Evolutionary conservation across 2,329 filamentous ascomycete species (phyloP).

Genomic region (Orbilia blumenaviensis): DNA sequence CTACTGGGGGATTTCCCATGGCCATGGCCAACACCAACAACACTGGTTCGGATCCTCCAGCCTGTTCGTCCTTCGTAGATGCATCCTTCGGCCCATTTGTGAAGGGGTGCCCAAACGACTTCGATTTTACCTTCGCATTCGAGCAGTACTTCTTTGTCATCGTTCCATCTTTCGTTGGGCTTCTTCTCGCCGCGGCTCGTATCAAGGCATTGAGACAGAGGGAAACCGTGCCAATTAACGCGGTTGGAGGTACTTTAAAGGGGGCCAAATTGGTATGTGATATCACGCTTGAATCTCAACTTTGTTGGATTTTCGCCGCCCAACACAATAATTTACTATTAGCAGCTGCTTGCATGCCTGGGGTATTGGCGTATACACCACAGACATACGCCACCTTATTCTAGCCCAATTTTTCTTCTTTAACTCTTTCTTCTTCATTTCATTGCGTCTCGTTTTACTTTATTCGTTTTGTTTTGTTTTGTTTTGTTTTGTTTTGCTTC

Average conservation of each 20-base stretch:
- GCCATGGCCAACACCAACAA: conserved; percentile 5
- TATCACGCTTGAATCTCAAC: no score
- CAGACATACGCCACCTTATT: no score
- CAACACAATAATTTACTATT: not conserved
- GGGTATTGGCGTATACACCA: no score
- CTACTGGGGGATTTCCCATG: no score
- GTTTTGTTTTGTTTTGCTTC: no score
- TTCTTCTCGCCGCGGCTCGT: conserved; percentile 17
- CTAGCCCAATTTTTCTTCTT: no score
- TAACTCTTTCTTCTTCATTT: no score
- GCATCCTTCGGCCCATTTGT: conserved; percentile 25
- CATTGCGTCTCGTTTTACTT: no score
- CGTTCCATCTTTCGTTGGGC: conserved; percentile 6
- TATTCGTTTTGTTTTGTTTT: no score
- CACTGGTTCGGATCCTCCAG: not conserved
- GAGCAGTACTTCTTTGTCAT: conserved; percentile 39
- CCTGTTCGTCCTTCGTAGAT: conserved; percentile 5
- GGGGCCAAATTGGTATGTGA: conserved; percentile 31
- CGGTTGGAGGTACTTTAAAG: not conserved
- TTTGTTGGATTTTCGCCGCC: not conserved
- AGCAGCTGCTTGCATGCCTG: no score
- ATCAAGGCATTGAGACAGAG: not conserved
- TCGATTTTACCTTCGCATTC: conserved; percentile 45
- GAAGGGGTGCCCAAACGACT: conserved; percentile 27
- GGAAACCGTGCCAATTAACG: conserved; percentile 7